A percentile compares a stretch with the other conserved stretches of the same genome.
These are phyloP conservation scores for Aureobasidium zeae DNA, from an alignment of 2,329 filamentous ascomycete genomes.

Conservation along the genomic window DNA sequence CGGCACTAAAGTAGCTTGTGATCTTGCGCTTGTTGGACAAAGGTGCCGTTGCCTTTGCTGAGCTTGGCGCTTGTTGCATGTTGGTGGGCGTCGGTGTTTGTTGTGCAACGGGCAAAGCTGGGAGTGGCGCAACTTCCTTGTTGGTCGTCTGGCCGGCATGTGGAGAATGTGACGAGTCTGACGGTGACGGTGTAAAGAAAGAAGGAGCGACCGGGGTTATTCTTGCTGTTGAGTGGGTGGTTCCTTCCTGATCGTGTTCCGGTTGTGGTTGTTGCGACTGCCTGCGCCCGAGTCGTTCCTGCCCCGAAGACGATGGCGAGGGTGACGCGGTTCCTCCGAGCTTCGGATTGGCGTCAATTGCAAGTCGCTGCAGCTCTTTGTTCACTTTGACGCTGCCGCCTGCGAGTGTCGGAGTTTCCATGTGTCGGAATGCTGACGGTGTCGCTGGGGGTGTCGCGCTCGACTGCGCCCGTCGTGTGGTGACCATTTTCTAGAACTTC, in stretches of 20 bases:
- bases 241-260: background rate
- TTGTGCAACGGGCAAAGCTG: background rate
- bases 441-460: constrained; percentile 15
- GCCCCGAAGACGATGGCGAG: background rate
- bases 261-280: background rate
- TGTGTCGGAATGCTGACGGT: constrained; percentile 5
- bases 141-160: background rate
- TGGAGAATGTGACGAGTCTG: constrained; percentile 5
- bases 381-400: constrained; percentile 5
- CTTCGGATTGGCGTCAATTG: constrained; percentile 10
- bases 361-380: constrained; percentile 3
- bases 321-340: background rate
- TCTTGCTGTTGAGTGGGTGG: background rate
- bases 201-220: background rate
- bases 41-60: background rate
- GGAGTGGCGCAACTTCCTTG: background rate
- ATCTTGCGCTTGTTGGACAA: constrained; percentile 2
- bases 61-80: background rate
- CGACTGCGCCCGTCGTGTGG: constrained; percentile 9
- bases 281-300: background rate
- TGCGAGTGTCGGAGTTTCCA: background rate
- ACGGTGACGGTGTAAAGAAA: constrained; percentile 4
- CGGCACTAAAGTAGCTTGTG: background rate
- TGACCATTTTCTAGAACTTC: background rate
- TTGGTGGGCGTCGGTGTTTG: background rate